phyloP scores from a whole-genome alignment of 2,329 filamentous ascomycete species.

The Cercospora zeae-maydis region DNA sequence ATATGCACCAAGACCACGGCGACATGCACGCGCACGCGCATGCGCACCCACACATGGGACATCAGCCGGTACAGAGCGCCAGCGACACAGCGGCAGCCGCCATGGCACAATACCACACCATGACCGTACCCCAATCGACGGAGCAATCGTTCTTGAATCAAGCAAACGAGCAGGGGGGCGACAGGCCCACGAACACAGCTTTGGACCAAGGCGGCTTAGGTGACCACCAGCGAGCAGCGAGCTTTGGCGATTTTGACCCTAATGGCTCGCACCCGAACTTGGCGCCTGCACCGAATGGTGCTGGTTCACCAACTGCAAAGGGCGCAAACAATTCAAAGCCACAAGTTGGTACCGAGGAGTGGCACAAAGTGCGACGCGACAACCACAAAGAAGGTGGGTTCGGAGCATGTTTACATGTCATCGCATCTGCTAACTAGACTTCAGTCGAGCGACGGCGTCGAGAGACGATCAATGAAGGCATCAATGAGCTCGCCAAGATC shows the following conservation, averaged over 20 bases:
- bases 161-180: slow-evolving; percentile 18
- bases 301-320: slow-evolving; percentile 42
- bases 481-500: slow-evolving; percentile 96
- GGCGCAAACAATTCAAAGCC: slow-evolving; percentile 57
- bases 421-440: slow-evolving; percentile 11
- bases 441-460: slow-evolving; percentile 91
- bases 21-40: slow-evolving; percentile 19
- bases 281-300: slow-evolving; percentile 31
- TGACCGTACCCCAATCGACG: slow-evolving; percentile 56
- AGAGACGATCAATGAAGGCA: slow-evolving; percentile 98
- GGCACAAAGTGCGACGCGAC: slow-evolving; percentile 95
- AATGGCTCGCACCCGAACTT: slow-evolving; percentile 4
- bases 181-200: slow-evolving; percentile 23
- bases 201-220: slow-evolving; percentile 21
- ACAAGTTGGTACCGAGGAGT: slow-evolving; percentile 91
- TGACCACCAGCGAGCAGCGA: slow-evolving; percentile 21
- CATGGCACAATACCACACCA: slow-evolving; percentile 50
- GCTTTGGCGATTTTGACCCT: slow-evolving; percentile 27
- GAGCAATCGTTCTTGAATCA: slow-evolving; percentile 47
- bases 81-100: slow-evolving; percentile 60
- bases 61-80: slow-evolving; percentile 42
- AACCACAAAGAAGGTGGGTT: slow-evolving; percentile 94
- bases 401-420: background rate
- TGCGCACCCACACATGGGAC: slow-evolving; percentile 9
- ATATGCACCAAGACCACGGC: slow-evolving; percentile 18